Evolutionary conservation across 169 alveolate genomes (phyloP).

Genomic region (Perkinsus marinus): DNA sequence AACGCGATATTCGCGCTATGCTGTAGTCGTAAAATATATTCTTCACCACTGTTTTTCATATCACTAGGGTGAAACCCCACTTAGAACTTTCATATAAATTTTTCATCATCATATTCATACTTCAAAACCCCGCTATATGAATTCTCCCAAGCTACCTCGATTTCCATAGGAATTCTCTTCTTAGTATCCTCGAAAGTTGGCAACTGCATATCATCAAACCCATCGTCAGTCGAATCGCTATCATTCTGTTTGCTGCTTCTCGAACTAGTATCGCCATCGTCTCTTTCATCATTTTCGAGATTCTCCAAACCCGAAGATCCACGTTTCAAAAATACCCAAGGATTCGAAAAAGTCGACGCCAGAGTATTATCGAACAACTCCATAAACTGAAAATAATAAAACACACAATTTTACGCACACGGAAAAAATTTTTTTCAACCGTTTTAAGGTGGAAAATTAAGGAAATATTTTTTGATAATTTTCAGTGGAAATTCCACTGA

Average conservation of each 20-base stretch:
- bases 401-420: not conserved
- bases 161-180: not conserved
- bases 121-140: not conserved
- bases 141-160: not conserved
- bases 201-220: slow-evolving; percentile 1
- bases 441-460: not conserved
- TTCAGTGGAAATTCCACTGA: too few species aligned
- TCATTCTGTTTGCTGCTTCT: not conserved
- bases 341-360: slow-evolving; percentile 24
- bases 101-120: too few species aligned
- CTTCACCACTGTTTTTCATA: too few species aligned
- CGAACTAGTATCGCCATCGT: not conserved
- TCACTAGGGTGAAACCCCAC: too few species aligned
- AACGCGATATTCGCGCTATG: too few species aligned
- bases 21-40: too few species aligned
- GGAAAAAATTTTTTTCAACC: not conserved
- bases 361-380: slow-evolving; percentile 28
- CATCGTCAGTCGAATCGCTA: not conserved
- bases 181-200: slow-evolving; percentile 29
- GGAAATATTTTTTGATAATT: too few species aligned
- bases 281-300: not conserved
- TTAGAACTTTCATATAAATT: too few species aligned
- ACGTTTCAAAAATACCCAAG: slow-evolving; percentile 30
- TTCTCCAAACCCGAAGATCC: slow-evolving; percentile 8
- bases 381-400: not conserved